Evolutionary conservation across 805 yeast genomes (phyloP), one percentile per base, ranked within the genome.

Genomic region (Metschnikowia aberdeeniae): DNA sequence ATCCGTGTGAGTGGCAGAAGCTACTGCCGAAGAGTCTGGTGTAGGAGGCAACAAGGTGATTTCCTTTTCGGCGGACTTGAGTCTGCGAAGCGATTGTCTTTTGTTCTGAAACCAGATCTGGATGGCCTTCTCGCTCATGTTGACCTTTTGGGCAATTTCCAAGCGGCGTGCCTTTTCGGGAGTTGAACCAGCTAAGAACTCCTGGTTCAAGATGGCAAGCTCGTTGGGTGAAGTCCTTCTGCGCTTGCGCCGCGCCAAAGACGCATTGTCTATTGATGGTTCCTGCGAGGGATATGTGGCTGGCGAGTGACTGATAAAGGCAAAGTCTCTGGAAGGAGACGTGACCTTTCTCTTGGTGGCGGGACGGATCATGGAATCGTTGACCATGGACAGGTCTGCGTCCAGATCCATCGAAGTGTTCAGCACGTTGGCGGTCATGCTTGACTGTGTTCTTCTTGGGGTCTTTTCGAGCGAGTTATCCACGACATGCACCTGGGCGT

Each of bases 21-120:
- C 29, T 6, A 29, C 31, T 12, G 32, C 17, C 4, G 52, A 44
- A 17, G 55, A 40, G 27, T 61, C 56, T 3, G 70, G 70, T 10
- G 72, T 68, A n/a, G 73, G 73, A 27, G 75, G 74, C 52, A 72
- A 61, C 47, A 64, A 72, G 7, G 75, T 68, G 34, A 72, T 57
- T 55, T 72, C 76, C 51, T 58, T 67, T 40, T 70, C 75, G 12
- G 55, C 44, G 34, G 52, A 50, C 44, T 59, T 56, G 41, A 68
- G 72, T 55, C 82, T 80, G 58, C 89, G 77, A 51, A 84, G 67
- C 31, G 90, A 77, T 66, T 92, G 97, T 64, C 99, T 80, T 64
- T 82, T 86, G 67, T 93, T 93, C 68, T 93, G 99, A 69, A 93
- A 93, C 99, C 99, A 93, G 51, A 92, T 89, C 69, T 93, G 99